Conservation (phyloP, 208 protist species). For the Leishmania mexicana region DNA sequence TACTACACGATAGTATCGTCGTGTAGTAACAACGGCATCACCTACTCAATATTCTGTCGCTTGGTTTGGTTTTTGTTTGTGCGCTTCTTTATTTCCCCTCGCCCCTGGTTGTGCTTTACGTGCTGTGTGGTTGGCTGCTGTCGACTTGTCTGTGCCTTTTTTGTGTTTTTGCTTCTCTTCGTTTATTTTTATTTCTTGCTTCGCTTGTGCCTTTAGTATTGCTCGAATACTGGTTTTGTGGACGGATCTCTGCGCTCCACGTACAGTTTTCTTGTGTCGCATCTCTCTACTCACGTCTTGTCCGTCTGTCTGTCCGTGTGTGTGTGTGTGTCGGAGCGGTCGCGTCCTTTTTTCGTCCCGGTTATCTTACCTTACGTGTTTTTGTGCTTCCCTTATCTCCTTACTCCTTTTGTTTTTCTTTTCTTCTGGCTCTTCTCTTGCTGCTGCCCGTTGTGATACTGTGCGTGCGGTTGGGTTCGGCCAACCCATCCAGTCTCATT, state of each 20-base stretch:
- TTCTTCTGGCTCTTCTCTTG: slow-evolving; percentile 11
- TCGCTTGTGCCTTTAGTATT: not conserved
- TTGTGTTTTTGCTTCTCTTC: slow-evolving; percentile 2
- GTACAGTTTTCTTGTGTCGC: not conserved
- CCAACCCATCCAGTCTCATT: not conserved
- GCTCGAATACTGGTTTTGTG: slow-evolving; percentile 3
- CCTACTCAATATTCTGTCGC: not conserved
- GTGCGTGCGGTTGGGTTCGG: not conserved
- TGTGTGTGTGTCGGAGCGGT: not conserved
- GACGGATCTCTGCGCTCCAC: not conserved
- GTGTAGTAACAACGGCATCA: not conserved
- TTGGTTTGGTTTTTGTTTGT: not conserved
- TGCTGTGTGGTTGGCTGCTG: not conserved
- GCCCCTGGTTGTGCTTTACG: not conserved
- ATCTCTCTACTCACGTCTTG: not conserved
- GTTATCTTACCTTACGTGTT: not conserved
- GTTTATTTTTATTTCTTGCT: slow-evolving; percentile 1
- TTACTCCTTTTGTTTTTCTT: slow-evolving; percentile 1
- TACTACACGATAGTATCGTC: not conserved
- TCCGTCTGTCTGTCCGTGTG: slow-evolving; percentile 9
- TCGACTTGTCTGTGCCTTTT: slow-evolving; percentile 6
- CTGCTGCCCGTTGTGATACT: slow-evolving; percentile 4
- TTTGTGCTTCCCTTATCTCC: not conserved
- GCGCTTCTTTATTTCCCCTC: not conserved
- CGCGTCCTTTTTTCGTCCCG: not conserved